These are phyloP conservation scores for Dryadomyces sulphureus DNA, from an alignment of 2,329 filamentous ascomycete species.

Conservation along the genomic window DNA sequence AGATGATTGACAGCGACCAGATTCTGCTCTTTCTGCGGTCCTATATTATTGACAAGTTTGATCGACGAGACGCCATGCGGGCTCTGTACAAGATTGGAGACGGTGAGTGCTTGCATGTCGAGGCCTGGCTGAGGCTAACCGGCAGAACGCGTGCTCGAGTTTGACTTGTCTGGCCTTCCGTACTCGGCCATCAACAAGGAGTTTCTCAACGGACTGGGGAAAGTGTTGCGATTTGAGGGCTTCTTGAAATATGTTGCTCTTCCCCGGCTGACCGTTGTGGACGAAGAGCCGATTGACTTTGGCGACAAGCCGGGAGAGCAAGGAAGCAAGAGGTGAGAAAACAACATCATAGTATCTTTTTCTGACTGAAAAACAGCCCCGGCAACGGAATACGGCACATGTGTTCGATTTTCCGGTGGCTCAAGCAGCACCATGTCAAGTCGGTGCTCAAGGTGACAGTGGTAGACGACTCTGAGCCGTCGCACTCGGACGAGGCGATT, in stretches of 20 bases:
- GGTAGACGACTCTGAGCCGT: slow-evolving; percentile 2
- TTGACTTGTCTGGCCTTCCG: slow-evolving; percentile 5
- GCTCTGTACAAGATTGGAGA: slow-evolving; percentile 5
- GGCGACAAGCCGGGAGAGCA: background rate
- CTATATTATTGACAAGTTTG: slow-evolving; percentile 4
- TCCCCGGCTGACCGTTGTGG: slow-evolving; percentile 1
- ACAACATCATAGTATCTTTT: background rate
- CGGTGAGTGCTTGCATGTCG: background rate
- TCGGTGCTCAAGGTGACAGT: slow-evolving; percentile 5
- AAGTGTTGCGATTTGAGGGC: slow-evolving; percentile 4
- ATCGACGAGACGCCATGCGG: background rate
- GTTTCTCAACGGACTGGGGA: slow-evolving; percentile 3
- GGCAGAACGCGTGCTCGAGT: slow-evolving; percentile 4
- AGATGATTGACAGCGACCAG: slow-evolving; percentile 1
- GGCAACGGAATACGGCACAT: slow-evolving; percentile 3
- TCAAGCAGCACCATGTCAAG: slow-evolving; percentile 3
- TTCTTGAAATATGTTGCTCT: slow-evolving; percentile 5
- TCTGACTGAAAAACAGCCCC: background rate
- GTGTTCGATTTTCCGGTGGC: slow-evolving; percentile 5
- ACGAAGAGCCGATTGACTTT: background rate
- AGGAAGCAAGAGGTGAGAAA: background rate
- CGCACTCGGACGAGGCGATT: slow-evolving; percentile 6
- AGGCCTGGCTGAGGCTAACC: no score
- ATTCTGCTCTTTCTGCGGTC: slow-evolving; percentile 1
- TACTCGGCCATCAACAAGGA: slow-evolving; percentile 2